Base-by-base conservation (phyloP, 1,139 yeast genomes). In the Arxiozyma heterogenica region DNA sequence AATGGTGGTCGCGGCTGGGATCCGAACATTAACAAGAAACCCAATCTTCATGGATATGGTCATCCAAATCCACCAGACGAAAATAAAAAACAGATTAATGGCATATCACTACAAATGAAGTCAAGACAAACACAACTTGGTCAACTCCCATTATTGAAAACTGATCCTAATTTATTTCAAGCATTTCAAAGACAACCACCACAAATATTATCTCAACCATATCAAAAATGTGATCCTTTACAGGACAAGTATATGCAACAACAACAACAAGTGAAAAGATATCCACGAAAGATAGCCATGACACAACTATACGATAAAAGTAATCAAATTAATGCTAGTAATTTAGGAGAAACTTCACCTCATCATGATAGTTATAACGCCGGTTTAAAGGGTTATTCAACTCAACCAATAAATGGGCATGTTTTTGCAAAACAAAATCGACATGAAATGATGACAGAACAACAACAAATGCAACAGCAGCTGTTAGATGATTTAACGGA, bases 1-100 rank as follows among this genome's bases (percentile, higher is more conserved):
- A 86, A 86, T 64, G 83, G 83, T 49, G 94, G 94, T 53, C 80
- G 80, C 65, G 94, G 94, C 47, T 86, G 93, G 93, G 94, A 86
- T 71, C 80, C 86, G 30, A 75, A 84, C 8, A 80, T 85, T 59
- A 86, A 85, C 67, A 86, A 84, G 67, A 86, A 85, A 67, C 89
- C 93, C 54, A 86, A 86, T 63, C 71, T 86, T 57, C 93, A 86
- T 69, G 94, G 94, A 17, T 86, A 86, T 66, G 96, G 96, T 51
- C 82, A 79, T 63, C 82, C 84, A 61, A 78, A 76, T 57, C 82
- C 82, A 49, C 81, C 82, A 57, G 74, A 71, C 41, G 73, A 73
- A 60, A 67, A 68, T 53, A 71, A 72, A 57, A 73, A 71, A 60
- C 71, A 69, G 55, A 70, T 22, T 41, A 38, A 21, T 39, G 50